Percentiles rank a stretch among this genome's conserved stretches.
phyloP scores from a whole-genome alignment of 495 filamentous ascomycete species.

The Annulohypoxylon maeteangense region DNA sequence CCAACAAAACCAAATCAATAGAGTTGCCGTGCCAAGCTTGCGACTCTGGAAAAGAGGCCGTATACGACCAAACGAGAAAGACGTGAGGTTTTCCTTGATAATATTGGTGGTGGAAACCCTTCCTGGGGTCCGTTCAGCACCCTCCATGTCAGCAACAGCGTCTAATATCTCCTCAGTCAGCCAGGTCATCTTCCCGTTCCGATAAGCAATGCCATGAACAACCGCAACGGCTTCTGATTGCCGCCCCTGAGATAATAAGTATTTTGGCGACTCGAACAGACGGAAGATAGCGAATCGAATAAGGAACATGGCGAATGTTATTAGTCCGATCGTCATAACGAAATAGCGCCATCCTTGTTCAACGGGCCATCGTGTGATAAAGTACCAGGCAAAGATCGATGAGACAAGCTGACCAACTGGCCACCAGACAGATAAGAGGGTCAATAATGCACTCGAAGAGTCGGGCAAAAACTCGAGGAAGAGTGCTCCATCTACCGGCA shows the following conservation, averaged over 20 bases:
- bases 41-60: constrained; percentile 59
- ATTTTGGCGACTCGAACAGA: constrained; percentile 87
- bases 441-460: constrained; percentile 78
- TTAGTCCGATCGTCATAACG: constrained; percentile 73
- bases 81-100: constrained; percentile 50
- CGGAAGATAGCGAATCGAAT: constrained; percentile 83
- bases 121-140: constrained; percentile 23
- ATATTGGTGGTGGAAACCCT: constrained; percentile 51
- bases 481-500: constrained; percentile 81
- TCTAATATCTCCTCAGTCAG: constrained; percentile 69
- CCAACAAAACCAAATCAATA: constrained; percentile 69
- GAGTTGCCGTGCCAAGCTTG: constrained; percentile 61
- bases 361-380: constrained; percentile 75
- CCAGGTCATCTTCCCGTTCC: constrained; percentile 72
- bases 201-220: constrained; percentile 76
- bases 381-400: constrained; percentile 79
- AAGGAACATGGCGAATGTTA: constrained; percentile 77
- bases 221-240: constrained; percentile 80
- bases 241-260: constrained; percentile 75
- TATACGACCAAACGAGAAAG: constrained; percentile 58
- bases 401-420: constrained; percentile 78
- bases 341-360: constrained; percentile 84
- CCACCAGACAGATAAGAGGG: constrained; percentile 83
- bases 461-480: constrained; percentile 86
- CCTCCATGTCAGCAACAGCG: constrained; percentile 58